Conservation (phyloP, 768 basidiomycete genomes). For the Suillus paluster region DNA sequence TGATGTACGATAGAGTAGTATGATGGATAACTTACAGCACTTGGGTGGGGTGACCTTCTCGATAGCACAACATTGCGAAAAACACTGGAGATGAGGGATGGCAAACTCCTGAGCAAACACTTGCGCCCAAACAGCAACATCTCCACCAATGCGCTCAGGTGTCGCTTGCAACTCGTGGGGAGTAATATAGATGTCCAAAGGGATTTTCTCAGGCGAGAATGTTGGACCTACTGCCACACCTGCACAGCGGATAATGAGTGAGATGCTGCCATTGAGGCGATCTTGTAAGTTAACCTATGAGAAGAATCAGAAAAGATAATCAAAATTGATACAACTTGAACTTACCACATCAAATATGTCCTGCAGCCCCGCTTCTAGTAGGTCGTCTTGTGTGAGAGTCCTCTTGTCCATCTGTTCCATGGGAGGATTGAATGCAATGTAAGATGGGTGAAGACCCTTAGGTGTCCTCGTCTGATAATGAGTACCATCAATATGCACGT, state of each 20-base stretch:
- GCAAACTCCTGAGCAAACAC: slow-evolving; percentile 16
- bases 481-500: slow-evolving; percentile 5
- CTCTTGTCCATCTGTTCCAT: neutral
- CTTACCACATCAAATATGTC: slow-evolving; percentile 15
- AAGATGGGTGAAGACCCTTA: slow-evolving; percentile 7
- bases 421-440: slow-evolving; percentile 5
- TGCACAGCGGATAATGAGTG: slow-evolving; percentile 9
- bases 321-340: neutral
- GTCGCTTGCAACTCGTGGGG: slow-evolving; percentile 1
- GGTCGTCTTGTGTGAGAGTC: neutral
- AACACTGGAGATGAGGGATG: slow-evolving; percentile 13
- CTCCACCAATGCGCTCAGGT: slow-evolving; percentile 7
- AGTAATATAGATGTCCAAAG: slow-evolving; percentile 16
- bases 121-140: slow-evolving; percentile 9
- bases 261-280: slow-evolving; percentile 14
- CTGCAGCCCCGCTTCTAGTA: slow-evolving; percentile 1
- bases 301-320: neutral
- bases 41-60: slow-evolving; percentile 9
- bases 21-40: neutral
- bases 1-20: slow-evolving; percentile 1
- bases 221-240: neutral
- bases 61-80: slow-evolving; percentile 4
- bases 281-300: slow-evolving; percentile 14
- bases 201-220: slow-evolving; percentile 7
- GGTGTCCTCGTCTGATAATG: slow-evolving; percentile 6